These are phyloP conservation scores for Bathelium albidoporum DNA, from an alignment of 495 filamentous ascomycete species.

Conservation along the genomic window DNA sequence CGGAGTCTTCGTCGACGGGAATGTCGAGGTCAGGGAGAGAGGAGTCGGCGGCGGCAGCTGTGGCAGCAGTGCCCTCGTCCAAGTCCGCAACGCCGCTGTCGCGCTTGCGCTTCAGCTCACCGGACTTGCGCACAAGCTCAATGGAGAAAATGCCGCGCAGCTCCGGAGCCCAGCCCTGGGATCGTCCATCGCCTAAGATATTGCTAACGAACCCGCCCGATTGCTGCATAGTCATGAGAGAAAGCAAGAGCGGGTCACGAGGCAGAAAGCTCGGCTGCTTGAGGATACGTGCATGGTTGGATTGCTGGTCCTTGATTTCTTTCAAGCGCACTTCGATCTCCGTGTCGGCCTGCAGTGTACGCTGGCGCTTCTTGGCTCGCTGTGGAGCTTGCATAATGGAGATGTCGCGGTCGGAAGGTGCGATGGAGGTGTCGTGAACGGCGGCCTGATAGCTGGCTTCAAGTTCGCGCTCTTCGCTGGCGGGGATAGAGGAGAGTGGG, in stretches of 20 bases:
- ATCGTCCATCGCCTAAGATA: conserved; percentile 66
- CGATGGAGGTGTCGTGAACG: conserved; percentile 3
- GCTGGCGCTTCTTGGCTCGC: conserved; percentile 67
- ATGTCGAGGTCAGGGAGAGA: conserved; percentile 29
- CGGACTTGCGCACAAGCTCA: conserved; percentile 61
- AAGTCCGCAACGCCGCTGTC: conserved; percentile 79
- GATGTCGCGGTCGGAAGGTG: neutral
- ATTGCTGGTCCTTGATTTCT: conserved; percentile 68
- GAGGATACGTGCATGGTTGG: conserved; percentile 68
- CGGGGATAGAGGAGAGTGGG: conserved; percentile 52
- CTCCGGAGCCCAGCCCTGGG: conserved; percentile 79
- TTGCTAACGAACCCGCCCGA: conserved; percentile 77
- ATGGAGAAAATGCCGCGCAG: conserved; percentile 75
- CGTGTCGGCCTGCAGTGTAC: conserved; percentile 58
- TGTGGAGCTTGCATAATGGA: conserved; percentile 45
- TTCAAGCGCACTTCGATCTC: conserved; percentile 47
- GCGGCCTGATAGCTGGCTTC: conserved; percentile 39
- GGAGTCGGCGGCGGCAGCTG: conserved; percentile 14
- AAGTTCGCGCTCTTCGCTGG: conserved; percentile 44
- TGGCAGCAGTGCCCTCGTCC: conserved; percentile 38
- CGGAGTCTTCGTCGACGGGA: conserved; percentile 18
- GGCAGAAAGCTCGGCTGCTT: conserved; percentile 70
- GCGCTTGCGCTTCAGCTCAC: conserved; percentile 87
- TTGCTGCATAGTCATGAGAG: conserved; percentile 82
- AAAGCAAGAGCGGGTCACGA: conserved; percentile 72